Base-by-base conservation (phyloP, 495 filamentous ascomycete species). In the Tuber umbilicatum region DNA sequence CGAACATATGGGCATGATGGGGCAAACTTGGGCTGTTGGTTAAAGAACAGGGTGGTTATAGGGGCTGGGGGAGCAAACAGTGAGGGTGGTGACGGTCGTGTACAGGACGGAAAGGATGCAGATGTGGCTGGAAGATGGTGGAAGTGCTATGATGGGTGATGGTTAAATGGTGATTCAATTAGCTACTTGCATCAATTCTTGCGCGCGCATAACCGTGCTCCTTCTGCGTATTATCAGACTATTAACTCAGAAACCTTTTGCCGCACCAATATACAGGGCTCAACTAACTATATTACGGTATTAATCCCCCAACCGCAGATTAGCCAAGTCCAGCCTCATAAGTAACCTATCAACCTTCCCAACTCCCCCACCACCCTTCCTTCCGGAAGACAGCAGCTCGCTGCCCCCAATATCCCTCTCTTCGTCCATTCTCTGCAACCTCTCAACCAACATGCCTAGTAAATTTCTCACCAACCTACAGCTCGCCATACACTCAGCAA, bases 291-390 rank as follows among this genome's bases (percentile, higher is more conserved):
- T 60, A 60, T 35, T 64, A 17, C 19, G 27, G 14, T 35, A 35
- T 64, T 35, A 64, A 64, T 64, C 68, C 85, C 86, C 45, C 85
- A 87, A 85, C 5, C 67, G 74, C 43, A 82, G 68, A 76, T 75
- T 74, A 31, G 74, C 76, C 60, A 92, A 93, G 85, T 95, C 93
- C 74, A 97, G 84, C 82, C 94, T 94, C 91, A 96, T 94, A 68
- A 97, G 81, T 81, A 97, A 85, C 71, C 91, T 85, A 84, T 94
- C 92, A 37, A 95, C 89, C 12, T 92, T 91, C 4, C 89, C 90
- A 71, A 88, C 86, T 82, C 90, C 93, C 55, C 84, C 83, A n/a
- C 76, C 81, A 35, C 83, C 86, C 7, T 83, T 82, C 14, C 83
- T 75, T 27, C 82, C 82, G 23, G 78, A 70, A 27, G 77, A 70